phyloP scores from a whole-genome alignment of 2,329 filamentous ascomycete genomes.

The Fusarium graminum region DNA sequence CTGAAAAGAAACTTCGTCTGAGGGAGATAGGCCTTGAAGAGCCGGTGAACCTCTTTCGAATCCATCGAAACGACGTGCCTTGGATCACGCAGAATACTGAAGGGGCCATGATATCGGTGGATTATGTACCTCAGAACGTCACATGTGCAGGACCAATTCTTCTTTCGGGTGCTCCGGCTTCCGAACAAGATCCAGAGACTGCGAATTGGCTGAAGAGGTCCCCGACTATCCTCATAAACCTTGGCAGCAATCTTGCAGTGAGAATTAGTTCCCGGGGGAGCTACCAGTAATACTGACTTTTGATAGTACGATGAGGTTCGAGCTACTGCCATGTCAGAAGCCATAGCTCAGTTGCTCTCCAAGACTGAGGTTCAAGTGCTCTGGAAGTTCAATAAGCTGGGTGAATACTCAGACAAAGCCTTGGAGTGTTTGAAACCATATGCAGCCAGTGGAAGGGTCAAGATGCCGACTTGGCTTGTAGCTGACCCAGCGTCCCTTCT shows the following conservation, averaged over 20 bases:
- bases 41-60: conserved; percentile 41
- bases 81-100: conserved; percentile 48
- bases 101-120: conserved; percentile 34
- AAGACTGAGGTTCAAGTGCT: conserved; percentile 48
- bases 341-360: neutral
- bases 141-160: conserved; percentile 60
- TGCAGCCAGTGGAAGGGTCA: conserved; percentile 33
- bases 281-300: rapidly evolving
- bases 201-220: conserved; percentile 57
- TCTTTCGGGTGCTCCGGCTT: conserved; percentile 53
- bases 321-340: conserved; percentile 1
- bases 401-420: conserved; percentile 24
- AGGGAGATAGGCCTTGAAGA: conserved; percentile 36
- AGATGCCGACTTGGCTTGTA: conserved; percentile 47
- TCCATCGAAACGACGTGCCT: conserved; percentile 49
- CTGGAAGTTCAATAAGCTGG: conserved; percentile 49
- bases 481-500: conserved; percentile 52
- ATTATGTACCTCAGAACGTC: conserved; percentile 42
- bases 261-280: neutral
- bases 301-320: conserved; percentile 10
- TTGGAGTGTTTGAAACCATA: conserved; percentile 18
- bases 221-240: conserved; percentile 62
- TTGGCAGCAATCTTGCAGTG: conserved; percentile 55
- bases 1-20: conserved; percentile 42
- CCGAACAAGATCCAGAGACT: conserved; percentile 59